These are phyloP conservation scores for Phytophthora vignae DNA, from an alignment of 352 stramenopile genomes.

Conservation along the genomic window DNA sequence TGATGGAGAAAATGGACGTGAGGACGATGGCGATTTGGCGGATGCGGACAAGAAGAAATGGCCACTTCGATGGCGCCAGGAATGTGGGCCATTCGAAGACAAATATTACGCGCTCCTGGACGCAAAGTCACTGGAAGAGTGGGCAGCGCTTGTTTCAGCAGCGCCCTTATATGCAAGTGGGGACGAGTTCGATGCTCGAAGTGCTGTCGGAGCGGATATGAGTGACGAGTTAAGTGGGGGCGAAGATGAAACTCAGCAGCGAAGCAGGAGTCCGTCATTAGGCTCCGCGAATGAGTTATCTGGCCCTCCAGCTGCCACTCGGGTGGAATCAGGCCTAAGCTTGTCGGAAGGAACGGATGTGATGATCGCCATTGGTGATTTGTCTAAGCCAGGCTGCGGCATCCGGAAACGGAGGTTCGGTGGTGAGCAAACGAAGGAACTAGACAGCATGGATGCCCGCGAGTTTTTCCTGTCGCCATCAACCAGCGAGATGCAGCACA, in stretches of 20 bases:
- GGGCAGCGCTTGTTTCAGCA: slow-evolving; percentile 77
- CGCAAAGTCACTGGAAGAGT: slow-evolving; percentile 73
- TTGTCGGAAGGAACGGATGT: slow-evolving; percentile 84
- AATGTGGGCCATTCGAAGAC: slow-evolving; percentile 78
- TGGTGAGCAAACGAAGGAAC: slow-evolving; percentile 52
- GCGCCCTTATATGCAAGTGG: slow-evolving; percentile 71
- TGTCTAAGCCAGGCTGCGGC: slow-evolving; percentile 47
- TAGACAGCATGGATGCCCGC: slow-evolving; percentile 66
- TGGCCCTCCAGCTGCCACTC: slow-evolving; percentile 14
- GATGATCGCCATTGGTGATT: slow-evolving; percentile 69
- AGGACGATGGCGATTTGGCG: slow-evolving; percentile 21
- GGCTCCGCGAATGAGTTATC: slow-evolving; percentile 34
- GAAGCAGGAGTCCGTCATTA: slow-evolving; percentile 34
- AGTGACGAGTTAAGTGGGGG: slow-evolving; percentile 41
- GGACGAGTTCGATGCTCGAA: slow-evolving; percentile 60
- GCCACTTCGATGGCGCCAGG: slow-evolving; percentile 79
- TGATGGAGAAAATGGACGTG: slow-evolving; percentile 32
- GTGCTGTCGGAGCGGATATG: slow-evolving; percentile 21
- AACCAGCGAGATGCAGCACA: slow-evolving; percentile 88
- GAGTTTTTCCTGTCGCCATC: slow-evolving; percentile 88
- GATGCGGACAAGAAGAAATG: slow-evolving; percentile 43
- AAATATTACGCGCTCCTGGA: slow-evolving; percentile 69
- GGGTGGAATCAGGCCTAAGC: slow-evolving; percentile 50
- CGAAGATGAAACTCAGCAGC: slow-evolving; percentile 27
- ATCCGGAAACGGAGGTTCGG: slow-evolving; percentile 51